Percentiles rank a stretch among this genome's conserved stretches.
phyloP scores from a whole-genome alignment of 2,329 filamentous ascomycete genomes.

The Falciphora oryzae region DNA sequence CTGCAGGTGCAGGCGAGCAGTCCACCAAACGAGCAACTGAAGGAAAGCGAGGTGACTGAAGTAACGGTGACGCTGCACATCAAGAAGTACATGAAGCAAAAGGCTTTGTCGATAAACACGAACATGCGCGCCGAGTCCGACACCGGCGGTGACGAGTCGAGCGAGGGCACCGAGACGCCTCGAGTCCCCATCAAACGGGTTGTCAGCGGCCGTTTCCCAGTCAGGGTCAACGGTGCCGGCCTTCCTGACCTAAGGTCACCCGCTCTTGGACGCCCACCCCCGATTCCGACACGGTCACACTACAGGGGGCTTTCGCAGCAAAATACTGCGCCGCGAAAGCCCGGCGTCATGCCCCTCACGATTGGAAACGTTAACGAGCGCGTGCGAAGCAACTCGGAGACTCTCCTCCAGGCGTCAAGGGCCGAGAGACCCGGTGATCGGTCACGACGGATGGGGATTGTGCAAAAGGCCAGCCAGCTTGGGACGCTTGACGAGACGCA shows the following conservation, averaged over 20 bases:
- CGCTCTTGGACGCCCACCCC: constrained; percentile 60
- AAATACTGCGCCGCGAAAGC: constrained; percentile 57
- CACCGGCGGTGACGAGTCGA: constrained; percentile 54
- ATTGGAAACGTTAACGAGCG: constrained; percentile 66
- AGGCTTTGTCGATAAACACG: constrained; percentile 28
- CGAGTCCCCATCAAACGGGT: constrained; percentile 56
- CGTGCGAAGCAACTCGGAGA: constrained; percentile 60
- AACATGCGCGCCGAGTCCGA: constrained; percentile 48
- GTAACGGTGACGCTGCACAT: constrained; percentile 55
- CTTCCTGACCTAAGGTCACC: constrained; percentile 63
- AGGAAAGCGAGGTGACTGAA: constrained; percentile 60
- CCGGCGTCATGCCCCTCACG: constrained; percentile 65
- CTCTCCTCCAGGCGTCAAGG: constrained; percentile 42
- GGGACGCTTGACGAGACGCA: constrained; percentile 58
- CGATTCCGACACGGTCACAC: constrained; percentile 75
- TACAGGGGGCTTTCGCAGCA: constrained; percentile 70
- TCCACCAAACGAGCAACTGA: constrained; percentile 49
- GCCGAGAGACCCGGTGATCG: constrained; percentile 36
- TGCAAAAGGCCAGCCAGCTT: constrained; percentile 54
- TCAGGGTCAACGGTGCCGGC: constrained; percentile 70
- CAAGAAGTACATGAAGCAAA: constrained; percentile 54
- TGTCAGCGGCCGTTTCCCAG: constrained; percentile 59
- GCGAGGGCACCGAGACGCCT: constrained; percentile 75
- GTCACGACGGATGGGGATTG: constrained; percentile 58
- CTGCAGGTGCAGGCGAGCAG: constrained; percentile 53